A percentile compares a stretch with the other conserved stretches of the same genome.
These are phyloP conservation scores for Lentinula sp. DNA, from an alignment of 768 basidiomycete species.

Conservation along the genomic window DNA sequence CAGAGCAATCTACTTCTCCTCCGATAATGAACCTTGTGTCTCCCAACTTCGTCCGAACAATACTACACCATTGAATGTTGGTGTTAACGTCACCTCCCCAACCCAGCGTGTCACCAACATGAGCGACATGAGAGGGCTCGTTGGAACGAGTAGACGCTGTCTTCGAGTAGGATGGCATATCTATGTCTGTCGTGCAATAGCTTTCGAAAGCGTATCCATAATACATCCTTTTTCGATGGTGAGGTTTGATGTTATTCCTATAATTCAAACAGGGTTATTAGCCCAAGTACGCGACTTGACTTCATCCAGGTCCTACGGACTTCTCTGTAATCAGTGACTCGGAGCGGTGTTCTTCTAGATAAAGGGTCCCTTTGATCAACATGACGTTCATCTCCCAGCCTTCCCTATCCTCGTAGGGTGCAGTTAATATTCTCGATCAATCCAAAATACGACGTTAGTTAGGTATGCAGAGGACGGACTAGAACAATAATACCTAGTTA, in stretches of 20 bases:
- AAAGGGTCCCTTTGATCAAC: constrained; percentile 61
- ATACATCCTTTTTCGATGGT: constrained; percentile 62
- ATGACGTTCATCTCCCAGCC: constrained; percentile 82
- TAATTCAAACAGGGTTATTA: not conserved
- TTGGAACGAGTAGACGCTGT: not conserved
- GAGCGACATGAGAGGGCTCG: not conserved
- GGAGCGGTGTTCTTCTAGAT: constrained; percentile 66
- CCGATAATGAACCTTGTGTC: constrained; percentile 70
- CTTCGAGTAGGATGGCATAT: constrained; percentile 17
- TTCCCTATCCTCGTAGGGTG: constrained; percentile 79
- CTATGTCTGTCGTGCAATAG: constrained; percentile 62
- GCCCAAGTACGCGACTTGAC: not conserved
- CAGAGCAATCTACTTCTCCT: constrained; percentile 88
- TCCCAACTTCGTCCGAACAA: constrained; percentile 82
- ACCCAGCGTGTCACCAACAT: constrained; percentile 29
- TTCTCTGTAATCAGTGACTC: constrained; percentile 57
- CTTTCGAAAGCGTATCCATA: constrained; percentile 90
- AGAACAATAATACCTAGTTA: constrained; percentile 57
- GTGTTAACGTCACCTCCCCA: constrained; percentile 85
- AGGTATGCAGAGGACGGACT: not conserved
- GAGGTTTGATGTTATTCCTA: constrained; percentile 63
- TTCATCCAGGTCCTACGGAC: constrained; percentile 24
- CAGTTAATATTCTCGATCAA: constrained; percentile 66
- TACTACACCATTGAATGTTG: constrained; percentile 86
- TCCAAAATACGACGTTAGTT: constrained; percentile 9